A percentile compares a stretch with the other conserved stretches of the same genome.
phyloP scores from a whole-genome alignment of 257 asterid genomes.

The Solanum gandarillasii region DNA sequence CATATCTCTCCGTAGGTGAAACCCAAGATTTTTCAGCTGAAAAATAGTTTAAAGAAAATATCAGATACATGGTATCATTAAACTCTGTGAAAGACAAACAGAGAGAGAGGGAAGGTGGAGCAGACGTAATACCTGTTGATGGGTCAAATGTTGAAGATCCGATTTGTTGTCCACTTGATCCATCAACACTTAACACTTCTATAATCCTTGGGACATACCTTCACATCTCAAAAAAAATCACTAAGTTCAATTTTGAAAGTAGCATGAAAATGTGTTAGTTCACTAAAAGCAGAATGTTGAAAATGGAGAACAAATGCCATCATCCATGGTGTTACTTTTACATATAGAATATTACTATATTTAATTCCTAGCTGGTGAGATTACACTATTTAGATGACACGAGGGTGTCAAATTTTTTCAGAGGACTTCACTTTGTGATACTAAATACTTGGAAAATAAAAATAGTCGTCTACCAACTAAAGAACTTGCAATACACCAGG shows the following conservation, averaged over 20 bases:
- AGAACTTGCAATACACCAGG: background rate
- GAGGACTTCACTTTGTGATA: background rate
- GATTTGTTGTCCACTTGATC: constrained; percentile 66
- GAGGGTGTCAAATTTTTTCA: background rate
- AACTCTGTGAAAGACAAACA: background rate
- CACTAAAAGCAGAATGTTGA: background rate
- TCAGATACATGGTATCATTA: background rate
- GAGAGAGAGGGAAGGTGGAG: background rate
- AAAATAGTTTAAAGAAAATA: background rate
- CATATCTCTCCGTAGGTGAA: constrained; percentile 89
- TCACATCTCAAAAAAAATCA: background rate
- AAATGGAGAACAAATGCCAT: background rate
- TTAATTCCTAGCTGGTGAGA: background rate
- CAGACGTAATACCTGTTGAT: constrained; percentile 41
- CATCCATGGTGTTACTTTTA: background rate
- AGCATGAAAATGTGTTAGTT: background rate
- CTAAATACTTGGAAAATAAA: background rate
- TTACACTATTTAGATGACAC: background rate
- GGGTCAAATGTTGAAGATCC: constrained; percentile 57
- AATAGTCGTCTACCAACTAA: background rate
- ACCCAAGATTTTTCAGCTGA: constrained; percentile 59
- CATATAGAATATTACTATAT: background rate
- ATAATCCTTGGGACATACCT: constrained; percentile 80
- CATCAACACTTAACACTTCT: constrained; percentile 73
- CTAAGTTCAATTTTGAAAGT: background rate